Conservation (phyloP, 495 filamentous ascomycete species). For the Tetracladium marchalianum region DNA sequence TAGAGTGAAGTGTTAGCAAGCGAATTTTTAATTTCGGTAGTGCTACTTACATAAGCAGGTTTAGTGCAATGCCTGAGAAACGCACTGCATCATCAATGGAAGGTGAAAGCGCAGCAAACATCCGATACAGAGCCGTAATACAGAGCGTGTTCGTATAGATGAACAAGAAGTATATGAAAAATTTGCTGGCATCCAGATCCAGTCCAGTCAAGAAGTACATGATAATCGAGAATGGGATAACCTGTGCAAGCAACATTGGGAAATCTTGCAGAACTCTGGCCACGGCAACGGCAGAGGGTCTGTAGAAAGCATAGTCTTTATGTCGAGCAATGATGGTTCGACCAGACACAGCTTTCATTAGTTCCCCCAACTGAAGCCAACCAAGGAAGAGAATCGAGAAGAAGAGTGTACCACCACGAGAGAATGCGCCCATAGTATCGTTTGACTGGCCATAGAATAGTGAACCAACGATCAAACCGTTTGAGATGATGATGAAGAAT, state of each 20-base stretch:
- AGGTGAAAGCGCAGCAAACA: conserved; percentile 65
- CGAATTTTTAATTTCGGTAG: not conserved
- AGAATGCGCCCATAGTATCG: conserved; percentile 58
- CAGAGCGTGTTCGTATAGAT: conserved; percentile 59
- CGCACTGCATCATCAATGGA: conserved; percentile 62
- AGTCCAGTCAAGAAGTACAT: conserved; percentile 62
- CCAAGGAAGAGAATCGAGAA: conserved; percentile 69
- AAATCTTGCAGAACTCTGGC: conserved; percentile 61
- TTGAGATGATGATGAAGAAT: conserved; percentile 65
- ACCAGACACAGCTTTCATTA: conserved; percentile 58
- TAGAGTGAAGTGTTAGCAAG: conserved; percentile 13
- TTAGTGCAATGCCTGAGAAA: conserved; percentile 58
- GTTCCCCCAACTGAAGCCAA: conserved; percentile 63
- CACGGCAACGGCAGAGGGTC: conserved; percentile 61
- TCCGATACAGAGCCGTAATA: conserved; percentile 57
- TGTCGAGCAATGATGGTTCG: conserved; percentile 53
- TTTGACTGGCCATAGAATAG: conserved; percentile 59
- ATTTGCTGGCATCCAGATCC: conserved; percentile 55
- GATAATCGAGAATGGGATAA: conserved; percentile 52
- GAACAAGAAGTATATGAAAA: conserved; percentile 65
- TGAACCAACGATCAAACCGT: conserved; percentile 65
- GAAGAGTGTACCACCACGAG: conserved; percentile 58
- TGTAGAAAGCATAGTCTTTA: conserved; percentile 69
- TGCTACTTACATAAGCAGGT: conserved; percentile 35
- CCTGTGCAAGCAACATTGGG: conserved; percentile 53